These are phyloP conservation scores for Microstegium vimineum DNA, from an alignment of 176 grass and related monocot genomes.

Conservation along the genomic window DNA sequence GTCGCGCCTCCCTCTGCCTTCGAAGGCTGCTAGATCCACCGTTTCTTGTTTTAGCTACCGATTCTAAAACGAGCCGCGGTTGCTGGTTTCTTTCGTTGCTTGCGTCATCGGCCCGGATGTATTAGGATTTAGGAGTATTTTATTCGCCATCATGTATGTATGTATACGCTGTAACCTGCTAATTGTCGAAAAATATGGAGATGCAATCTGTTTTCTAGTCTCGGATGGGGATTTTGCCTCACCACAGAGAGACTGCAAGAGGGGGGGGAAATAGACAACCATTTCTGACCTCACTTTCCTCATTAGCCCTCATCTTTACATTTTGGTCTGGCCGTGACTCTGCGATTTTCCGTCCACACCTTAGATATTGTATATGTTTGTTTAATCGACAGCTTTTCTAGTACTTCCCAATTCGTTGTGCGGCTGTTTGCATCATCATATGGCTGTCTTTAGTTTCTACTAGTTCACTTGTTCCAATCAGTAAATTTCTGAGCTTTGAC, in stretches of 20 bases:
- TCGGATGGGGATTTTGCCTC: neutral
- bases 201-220: neutral
- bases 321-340: neutral
- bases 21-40: neutral
- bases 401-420: neutral
- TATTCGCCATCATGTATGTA: neutral
- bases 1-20: neutral
- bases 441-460: neutral
- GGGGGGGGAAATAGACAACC: neutral
- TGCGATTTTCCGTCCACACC: neutral
- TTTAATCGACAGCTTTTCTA: neutral
- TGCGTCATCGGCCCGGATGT: neutral
- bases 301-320: neutral
- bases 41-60: neutral
- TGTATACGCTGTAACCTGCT: neutral
- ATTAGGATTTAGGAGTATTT: neutral
- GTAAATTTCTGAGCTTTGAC: conserved; percentile 1
- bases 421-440: neutral
- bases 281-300: neutral
- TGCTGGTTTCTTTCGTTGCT: neutral
- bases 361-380: neutral
- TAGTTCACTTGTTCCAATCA: neutral
- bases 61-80: neutral
- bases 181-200: neutral
- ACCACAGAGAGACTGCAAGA: neutral